These are phyloP conservation scores for Prunus dulcis DNA, from an alignment of 306 rosid genomes.

Conservation along the genomic window DNA sequence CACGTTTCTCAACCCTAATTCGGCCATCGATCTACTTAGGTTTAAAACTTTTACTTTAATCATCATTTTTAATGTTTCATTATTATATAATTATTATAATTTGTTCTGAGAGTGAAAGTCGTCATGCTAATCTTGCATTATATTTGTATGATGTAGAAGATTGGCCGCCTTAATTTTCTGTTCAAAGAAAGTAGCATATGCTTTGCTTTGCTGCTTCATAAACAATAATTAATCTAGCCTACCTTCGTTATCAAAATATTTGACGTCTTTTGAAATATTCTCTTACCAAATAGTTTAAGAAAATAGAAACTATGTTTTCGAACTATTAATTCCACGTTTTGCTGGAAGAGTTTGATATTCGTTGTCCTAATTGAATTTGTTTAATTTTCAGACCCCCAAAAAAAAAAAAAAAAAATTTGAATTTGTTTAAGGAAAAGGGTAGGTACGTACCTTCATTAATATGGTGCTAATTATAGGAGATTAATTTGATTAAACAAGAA, in stretches of 20 bases:
- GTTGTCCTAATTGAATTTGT: not conserved
- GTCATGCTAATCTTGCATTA: not conserved
- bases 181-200: not conserved
- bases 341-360: not conserved
- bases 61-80: conserved; percentile 10
- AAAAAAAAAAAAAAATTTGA: too few species aligned
- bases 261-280: too few species aligned
- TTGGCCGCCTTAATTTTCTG: not conserved
- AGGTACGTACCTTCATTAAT: not conserved
- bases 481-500: not conserved
- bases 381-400: not conserved
- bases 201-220: too few species aligned
- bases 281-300: too few species aligned
- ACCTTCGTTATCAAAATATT: too few species aligned
- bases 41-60: conserved; percentile 21
- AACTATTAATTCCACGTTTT: too few species aligned
- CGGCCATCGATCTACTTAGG: conserved; percentile 18
- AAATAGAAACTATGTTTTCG: too few species aligned
- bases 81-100: not conserved
- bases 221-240: too few species aligned
- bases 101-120: too few species aligned
- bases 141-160: not conserved
- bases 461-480: not conserved
- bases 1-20: conserved; percentile 48
- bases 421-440: not conserved